Base-by-base conservation (phyloP, 2,329 filamentous ascomycete species). In the Phymatotrichopsis omnivora region DNA sequence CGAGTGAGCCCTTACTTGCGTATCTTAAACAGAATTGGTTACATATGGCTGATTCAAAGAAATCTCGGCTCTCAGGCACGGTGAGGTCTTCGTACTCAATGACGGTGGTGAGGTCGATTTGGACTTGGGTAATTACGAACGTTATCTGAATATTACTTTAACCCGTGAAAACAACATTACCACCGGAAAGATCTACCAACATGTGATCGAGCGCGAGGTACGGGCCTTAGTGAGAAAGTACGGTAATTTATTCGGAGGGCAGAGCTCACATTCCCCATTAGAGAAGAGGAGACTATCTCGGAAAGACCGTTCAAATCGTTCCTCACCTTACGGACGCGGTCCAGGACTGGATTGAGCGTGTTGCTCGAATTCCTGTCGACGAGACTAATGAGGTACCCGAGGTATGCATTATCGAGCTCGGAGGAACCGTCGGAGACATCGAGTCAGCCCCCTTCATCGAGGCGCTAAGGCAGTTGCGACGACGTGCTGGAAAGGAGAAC, bases 121-220 rank as follows among this genome's bases (percentile, higher is more conserved):
- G 47, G 80, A 85, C 62, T 69, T 85, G 25, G 80, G 80, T 54
- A 84, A 84, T 64, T 84, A 83, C 65, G 80, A 84, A 63, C 74
- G 80, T 32, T 93, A 93, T 62, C 78, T 94, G 43, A 80, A 80
- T 60, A 80, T 89, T 55, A 83, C 80, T 44, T 72, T 96, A 51
- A 85, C 78, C 7, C 73, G 80, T 51, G 86, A 94, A 58, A 85
- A 89, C 70, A 96, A 96, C 66, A 93, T 98, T 65, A 98, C 91
- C 3, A 94, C 89, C 5, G 91, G 91, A 61, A 95, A 96, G 70
- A 85, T 96, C 57, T 96, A 95, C 67, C 74, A 85, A 60, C 77
- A 82, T 59, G 87, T 95, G 42, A 86, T 94, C 58, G 76, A 86
- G 60, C 77, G 76, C 51, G 78, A 82, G 56, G 57, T 57, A 41